A percentile compares a stretch with the other conserved stretches of the same genome.
phyloP scores from a whole-genome alignment of 129 eudicot genomes.

The Smallanthus sonchifolius region DNA sequence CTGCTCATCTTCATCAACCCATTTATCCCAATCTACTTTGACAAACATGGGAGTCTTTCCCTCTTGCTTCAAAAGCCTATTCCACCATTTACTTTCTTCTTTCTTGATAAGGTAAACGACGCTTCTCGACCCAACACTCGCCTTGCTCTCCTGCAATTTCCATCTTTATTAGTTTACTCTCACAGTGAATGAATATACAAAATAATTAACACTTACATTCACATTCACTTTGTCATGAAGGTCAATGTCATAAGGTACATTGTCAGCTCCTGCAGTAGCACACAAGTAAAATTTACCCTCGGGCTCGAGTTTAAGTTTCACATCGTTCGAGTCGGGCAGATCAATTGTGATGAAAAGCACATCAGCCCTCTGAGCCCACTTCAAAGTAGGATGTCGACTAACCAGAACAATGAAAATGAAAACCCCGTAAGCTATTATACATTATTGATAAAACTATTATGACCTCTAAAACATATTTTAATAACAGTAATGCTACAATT shows the following conservation, averaged over 20 bases:
- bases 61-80: slow-evolving; percentile 58
- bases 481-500: not conserved
- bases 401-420: not conserved
- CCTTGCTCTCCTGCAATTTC: slow-evolving; percentile 60
- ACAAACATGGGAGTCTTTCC: slow-evolving; percentile 63
- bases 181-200: not conserved
- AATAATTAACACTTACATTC: slow-evolving; percentile 37
- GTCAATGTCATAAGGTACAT: slow-evolving; percentile 46
- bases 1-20: slow-evolving; percentile 86
- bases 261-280: slow-evolving; percentile 48
- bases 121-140: slow-evolving; percentile 46
- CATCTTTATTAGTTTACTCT: not conserved
- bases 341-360: slow-evolving; percentile 58
- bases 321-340: slow-evolving; percentile 65
- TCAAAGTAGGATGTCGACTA: slow-evolving; percentile 74
- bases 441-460: too few relatives aligned
- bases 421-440: too few relatives aligned
- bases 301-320: slow-evolving; percentile 65
- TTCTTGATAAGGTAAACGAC: slow-evolving; percentile 60
- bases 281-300: slow-evolving; percentile 67
- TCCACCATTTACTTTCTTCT: slow-evolving; percentile 85
- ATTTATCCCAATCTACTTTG: slow-evolving; percentile 87
- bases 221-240: slow-evolving; percentile 64
- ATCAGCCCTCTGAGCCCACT: slow-evolving; percentile 83
- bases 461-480: too few relatives aligned